A percentile compares a stretch with the other conserved stretches of the same genome.
phyloP scores from a whole-genome alignment of 1,284 basidiomycete genomes.

The Ceratobasidium sp. region DNA sequence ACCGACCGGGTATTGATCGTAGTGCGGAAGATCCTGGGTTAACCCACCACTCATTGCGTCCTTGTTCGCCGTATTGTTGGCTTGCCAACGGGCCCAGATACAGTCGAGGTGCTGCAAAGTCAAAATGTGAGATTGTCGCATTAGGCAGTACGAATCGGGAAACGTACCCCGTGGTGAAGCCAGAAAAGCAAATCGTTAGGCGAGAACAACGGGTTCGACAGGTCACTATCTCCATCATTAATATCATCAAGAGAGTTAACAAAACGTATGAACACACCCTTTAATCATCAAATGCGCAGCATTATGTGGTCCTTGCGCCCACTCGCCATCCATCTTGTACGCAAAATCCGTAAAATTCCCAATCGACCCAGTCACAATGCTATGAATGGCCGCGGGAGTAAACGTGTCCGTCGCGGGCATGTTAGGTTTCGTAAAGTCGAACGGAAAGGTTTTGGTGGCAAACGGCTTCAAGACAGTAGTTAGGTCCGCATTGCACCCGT shows the following conservation, averaged over 20 bases:
- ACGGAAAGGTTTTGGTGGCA: conserved; percentile 26
- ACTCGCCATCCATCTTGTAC: conserved; percentile 15
- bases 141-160: neutral
- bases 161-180: conserved; percentile 40
- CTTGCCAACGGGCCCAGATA: conserved; percentile 48
- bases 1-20: conserved; percentile 43
- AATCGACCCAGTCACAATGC: conserved; percentile 21
- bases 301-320: conserved; percentile 36
- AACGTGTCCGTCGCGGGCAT: neutral
- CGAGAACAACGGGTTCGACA: conserved; percentile 38
- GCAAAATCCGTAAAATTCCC: conserved; percentile 31
- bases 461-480: conserved; percentile 24
- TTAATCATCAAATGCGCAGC: conserved; percentile 15
- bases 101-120: conserved; percentile 43
- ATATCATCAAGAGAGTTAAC: too few species aligned
- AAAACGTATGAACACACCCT: neutral
- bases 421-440: conserved; percentile 2
- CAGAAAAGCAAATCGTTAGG: conserved; percentile 46
- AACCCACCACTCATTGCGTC: conserved; percentile 42
- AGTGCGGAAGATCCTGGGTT: conserved; percentile 38
- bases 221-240: conserved; percentile 18
- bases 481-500: too few species aligned
- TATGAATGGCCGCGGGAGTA: neutral
- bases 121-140: neutral
- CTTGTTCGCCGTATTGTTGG: conserved; percentile 24